These are phyloP conservation scores for Salix koriyanagi DNA, from an alignment of 345 rosid genomes.

Conservation along the genomic window DNA sequence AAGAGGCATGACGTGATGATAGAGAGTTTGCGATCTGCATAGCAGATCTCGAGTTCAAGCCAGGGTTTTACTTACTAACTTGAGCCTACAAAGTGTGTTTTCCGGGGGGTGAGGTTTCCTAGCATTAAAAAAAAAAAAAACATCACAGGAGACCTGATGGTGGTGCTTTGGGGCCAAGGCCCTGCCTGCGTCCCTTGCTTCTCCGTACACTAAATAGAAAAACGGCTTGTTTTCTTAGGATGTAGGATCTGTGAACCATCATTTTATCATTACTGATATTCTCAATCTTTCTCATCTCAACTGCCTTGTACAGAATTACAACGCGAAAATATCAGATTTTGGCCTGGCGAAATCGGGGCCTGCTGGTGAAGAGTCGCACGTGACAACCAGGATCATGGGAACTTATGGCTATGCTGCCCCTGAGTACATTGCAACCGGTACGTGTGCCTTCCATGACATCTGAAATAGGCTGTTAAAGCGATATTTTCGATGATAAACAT, in stretches of 20 bases:
- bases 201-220: not conserved
- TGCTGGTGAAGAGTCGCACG: conserved; percentile 46
- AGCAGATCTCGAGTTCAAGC: no score
- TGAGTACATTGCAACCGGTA: conserved; percentile 68
- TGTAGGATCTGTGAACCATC: not conserved
- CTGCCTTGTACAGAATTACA: conserved; percentile 34
- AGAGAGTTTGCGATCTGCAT: no score
- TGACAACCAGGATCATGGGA: conserved; percentile 40
- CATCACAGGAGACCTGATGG: not conserved
- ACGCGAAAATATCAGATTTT: conserved; percentile 63
- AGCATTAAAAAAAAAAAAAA: not conserved
- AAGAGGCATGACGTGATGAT: no score
- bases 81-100: no score
- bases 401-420: conserved; percentile 58
- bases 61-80: no score
- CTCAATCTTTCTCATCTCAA: not conserved
- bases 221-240: not conserved
- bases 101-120: no score
- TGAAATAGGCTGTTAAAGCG: not conserved
- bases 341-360: conserved; percentile 74
- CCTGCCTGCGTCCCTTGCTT: not conserved
- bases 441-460: not conserved
- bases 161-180: not conserved
- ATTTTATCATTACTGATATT: not conserved
- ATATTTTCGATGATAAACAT: not conserved